phyloP scores from a whole-genome alignment of 768 basidiomycete species.

The Lentinula detonsa region DNA sequence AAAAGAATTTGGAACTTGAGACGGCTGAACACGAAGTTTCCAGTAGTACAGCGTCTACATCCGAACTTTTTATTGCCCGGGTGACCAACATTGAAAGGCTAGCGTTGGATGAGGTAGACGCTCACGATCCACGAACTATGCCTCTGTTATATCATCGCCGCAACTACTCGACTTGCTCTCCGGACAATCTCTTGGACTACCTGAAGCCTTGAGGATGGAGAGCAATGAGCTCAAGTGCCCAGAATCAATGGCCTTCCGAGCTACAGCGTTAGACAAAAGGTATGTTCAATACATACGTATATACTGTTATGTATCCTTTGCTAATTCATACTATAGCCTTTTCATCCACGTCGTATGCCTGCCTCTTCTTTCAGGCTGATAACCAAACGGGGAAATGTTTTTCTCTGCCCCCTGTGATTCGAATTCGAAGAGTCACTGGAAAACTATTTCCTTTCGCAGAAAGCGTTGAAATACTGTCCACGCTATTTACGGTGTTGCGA shows the following conservation, averaged over 20 bases:
- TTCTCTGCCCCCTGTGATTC: no score
- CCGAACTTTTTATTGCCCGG: slow-evolving; percentile 79
- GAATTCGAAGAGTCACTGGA: no score
- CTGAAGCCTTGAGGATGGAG: neutral
- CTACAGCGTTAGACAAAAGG: neutral
- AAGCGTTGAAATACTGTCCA: no score
- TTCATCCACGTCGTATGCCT: no score
- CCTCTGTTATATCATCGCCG: slow-evolving; percentile 7
- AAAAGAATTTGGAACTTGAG: slow-evolving; percentile 3
- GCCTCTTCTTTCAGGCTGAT: no score
- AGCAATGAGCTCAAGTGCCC: neutral
- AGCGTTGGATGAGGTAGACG: neutral
- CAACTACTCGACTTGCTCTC: slow-evolving; percentile 1
- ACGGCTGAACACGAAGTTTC: neutral
- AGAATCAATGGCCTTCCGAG: neutral
- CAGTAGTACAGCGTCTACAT: slow-evolving; percentile 23
- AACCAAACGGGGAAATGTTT: no score
- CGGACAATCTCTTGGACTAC: neutral
- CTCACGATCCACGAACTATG: neutral
- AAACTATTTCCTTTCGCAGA: no score
- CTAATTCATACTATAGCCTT: no score
- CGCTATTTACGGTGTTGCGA: no score
- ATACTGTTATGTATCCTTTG: no score
- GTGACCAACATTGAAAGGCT: slow-evolving; percentile 48
- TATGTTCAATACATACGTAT: neutral